Conservation (phyloP, 208 protist genomes). For the Vickermania ingenoplastis region DNA sequence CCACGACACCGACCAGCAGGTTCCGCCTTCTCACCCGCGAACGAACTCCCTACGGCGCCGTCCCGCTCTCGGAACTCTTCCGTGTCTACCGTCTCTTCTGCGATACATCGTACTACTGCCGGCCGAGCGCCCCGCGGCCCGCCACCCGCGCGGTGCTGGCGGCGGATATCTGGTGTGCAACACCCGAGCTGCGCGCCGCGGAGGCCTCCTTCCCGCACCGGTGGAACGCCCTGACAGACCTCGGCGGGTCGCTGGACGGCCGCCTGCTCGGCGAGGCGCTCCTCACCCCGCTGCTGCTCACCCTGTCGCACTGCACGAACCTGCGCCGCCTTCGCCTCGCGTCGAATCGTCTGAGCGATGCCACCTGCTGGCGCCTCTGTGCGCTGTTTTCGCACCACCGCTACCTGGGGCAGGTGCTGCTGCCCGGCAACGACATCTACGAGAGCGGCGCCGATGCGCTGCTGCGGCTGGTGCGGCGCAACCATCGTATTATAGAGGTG, state of each 20-base stretch:
- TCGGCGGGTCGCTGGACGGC: conserved; percentile 25
- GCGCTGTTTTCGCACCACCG: conserved; percentile 58
- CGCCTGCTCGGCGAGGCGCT: conserved; percentile 57
- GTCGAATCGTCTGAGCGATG: conserved; percentile 54
- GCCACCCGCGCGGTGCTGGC: conserved; percentile 10
- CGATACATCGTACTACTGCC: conserved; percentile 30
- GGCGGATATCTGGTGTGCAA: not conserved
- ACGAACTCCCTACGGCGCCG: conserved; percentile 37
- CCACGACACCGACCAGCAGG: conserved; percentile 16
- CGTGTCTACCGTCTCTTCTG: conserved; percentile 53
- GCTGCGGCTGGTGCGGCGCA: conserved; percentile 53
- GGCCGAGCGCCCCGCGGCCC: conserved; percentile 20
- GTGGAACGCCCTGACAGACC: conserved; percentile 41
- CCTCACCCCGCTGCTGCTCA: conserved; percentile 51
- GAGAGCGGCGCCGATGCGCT: conserved; percentile 69
- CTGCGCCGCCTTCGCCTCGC: conserved; percentile 41
- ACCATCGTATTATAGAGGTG: conserved; percentile 37
- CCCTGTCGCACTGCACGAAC: conserved; percentile 54
- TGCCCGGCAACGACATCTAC: conserved; percentile 52
- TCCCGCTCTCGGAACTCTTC: conserved; percentile 65
- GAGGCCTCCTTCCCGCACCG: conserved; percentile 30
- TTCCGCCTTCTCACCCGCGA: conserved; percentile 4
- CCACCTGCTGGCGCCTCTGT: conserved; percentile 44
- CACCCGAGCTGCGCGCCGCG: not conserved
- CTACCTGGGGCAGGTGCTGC: conserved; percentile 36